Evolutionary conservation across 2,329 filamentous ascomycete species (phyloP).

Genomic region (Chrysosporium queenslandicum): DNA sequence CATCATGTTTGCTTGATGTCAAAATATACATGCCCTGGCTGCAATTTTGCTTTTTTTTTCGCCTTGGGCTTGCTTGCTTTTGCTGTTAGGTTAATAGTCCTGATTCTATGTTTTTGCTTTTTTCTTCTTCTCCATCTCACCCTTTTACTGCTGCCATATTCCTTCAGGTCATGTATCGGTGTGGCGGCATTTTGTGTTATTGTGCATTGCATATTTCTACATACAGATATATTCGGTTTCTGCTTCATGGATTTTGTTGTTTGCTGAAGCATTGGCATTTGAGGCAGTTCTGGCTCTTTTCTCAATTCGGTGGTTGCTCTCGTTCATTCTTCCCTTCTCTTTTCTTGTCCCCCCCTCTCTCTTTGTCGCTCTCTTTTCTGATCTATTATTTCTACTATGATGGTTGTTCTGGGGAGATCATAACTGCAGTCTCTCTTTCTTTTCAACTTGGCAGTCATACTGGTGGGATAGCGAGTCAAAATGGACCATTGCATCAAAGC

Average conservation of each 20-base stretch:
- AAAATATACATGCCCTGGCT: not conserved
- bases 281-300: not conserved
- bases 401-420: not conserved
- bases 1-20: not conserved
- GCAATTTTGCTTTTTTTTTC: not conserved
- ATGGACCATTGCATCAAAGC: too few species aligned
- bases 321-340: not conserved
- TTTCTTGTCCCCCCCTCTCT: not conserved
- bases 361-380: not conserved
- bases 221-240: not conserved
- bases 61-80: not conserved
- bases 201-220: constrained; percentile 4
- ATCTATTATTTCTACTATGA: too few species aligned
- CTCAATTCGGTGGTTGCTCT: not conserved
- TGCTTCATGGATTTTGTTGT: not conserved
- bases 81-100: too few species aligned
- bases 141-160: not conserved
- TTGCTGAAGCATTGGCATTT: constrained; percentile 5
- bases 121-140: not conserved
- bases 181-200: not conserved
- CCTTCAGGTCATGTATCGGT: not conserved
- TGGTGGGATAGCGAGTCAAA: too few species aligned
- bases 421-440: not conserved
- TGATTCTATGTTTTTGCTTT: not conserved
- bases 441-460: too few species aligned